Evolutionary conservation across 139 green algal genomes (phyloP).

Genomic region (Monoraphidium neglectum): DNA sequence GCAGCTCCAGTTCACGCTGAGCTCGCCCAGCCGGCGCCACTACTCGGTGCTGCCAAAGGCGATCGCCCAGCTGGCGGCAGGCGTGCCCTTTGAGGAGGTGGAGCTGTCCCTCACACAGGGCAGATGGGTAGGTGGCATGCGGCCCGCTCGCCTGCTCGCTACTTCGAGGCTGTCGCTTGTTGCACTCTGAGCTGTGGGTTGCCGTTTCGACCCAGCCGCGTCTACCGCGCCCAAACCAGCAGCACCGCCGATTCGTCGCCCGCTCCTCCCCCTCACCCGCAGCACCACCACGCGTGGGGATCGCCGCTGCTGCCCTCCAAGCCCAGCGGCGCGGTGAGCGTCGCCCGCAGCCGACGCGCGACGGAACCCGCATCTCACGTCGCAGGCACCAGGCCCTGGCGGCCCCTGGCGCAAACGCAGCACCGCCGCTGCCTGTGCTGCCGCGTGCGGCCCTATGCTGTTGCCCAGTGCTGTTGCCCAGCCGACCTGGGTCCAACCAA

Average conservation of each 20-base stretch:
- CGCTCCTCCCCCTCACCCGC: neutral
- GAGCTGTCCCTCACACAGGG: slow-evolving; percentile 51
- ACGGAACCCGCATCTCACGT: neutral
- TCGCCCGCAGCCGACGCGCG: neutral
- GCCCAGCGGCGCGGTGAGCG: slow-evolving; percentile 27
- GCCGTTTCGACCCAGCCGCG: neutral
- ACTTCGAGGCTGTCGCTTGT: neutral
- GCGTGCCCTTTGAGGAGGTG: slow-evolving; percentile 23
- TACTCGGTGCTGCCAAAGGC: slow-evolving; percentile 27
- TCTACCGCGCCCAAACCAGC: neutral
- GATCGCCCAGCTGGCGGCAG: slow-evolving; percentile 23
- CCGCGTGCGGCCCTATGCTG: neutral
- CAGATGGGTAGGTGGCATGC: slow-evolving; percentile 41
- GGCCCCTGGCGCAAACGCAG: neutral
- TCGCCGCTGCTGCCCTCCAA: slow-evolving; percentile 5
- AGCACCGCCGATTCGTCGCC: neutral
- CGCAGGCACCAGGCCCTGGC: neutral
- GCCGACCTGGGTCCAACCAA: neutral
- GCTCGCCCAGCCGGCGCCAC: neutral
- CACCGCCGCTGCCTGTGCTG: neutral
- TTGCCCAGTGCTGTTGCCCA: neutral
- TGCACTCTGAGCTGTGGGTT: neutral
- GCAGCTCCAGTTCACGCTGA: slow-evolving; percentile 29
- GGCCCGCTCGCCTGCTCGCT: neutral
- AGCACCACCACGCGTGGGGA: slow-evolving; percentile 27